phyloP scores from a whole-genome alignment of 176 grass and related monocot genomes.

The Aechmea fasciata region DNA sequence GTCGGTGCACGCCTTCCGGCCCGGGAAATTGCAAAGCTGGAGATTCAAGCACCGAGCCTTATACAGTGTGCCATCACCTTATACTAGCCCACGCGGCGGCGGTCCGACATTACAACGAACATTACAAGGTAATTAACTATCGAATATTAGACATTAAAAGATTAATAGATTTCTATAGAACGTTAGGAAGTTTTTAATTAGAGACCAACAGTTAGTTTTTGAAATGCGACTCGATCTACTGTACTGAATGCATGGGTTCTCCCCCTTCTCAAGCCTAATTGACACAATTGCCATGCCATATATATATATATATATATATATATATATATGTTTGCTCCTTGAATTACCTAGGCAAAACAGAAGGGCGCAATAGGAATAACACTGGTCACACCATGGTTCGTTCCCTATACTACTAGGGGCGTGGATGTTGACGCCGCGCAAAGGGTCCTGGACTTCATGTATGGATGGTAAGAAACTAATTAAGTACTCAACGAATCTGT shows the following conservation, averaged over 20 bases:
- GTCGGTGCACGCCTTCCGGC: slow-evolving; percentile 37
- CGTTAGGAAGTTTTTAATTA: background rate
- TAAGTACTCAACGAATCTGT: too few species aligned
- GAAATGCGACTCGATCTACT: background rate
- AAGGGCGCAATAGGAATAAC: slow-evolving; percentile 54
- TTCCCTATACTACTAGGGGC: slow-evolving; percentile 35
- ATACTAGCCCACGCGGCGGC: slow-evolving; percentile 50
- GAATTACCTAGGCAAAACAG: slow-evolving; percentile 19
- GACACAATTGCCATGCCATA: too few species aligned
- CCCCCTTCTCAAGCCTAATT: too few species aligned
- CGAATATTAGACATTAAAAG: background rate
- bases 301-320: too few species aligned
- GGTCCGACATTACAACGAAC: slow-evolving; percentile 31
- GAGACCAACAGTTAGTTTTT: background rate
- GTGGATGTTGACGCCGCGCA: slow-evolving; percentile 30
- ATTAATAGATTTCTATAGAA: background rate
- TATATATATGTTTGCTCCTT: too few species aligned
- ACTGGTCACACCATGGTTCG: slow-evolving; percentile 32
- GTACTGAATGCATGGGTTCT: too few species aligned
- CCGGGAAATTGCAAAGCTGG: slow-evolving; percentile 30
- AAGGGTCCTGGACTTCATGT: slow-evolving; percentile 45
- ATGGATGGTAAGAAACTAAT: slow-evolving; percentile 43
- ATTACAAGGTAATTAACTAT: slow-evolving; percentile 42
- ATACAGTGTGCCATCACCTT: slow-evolving; percentile 40
- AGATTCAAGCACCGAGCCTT: slow-evolving; percentile 51